Percentiles rank a stretch among this genome's conserved stretches.
These are phyloP conservation scores for Ophiosphaerella herpotricha DNA, from an alignment of 2,329 filamentous ascomycete species.

Conservation along the genomic window DNA sequence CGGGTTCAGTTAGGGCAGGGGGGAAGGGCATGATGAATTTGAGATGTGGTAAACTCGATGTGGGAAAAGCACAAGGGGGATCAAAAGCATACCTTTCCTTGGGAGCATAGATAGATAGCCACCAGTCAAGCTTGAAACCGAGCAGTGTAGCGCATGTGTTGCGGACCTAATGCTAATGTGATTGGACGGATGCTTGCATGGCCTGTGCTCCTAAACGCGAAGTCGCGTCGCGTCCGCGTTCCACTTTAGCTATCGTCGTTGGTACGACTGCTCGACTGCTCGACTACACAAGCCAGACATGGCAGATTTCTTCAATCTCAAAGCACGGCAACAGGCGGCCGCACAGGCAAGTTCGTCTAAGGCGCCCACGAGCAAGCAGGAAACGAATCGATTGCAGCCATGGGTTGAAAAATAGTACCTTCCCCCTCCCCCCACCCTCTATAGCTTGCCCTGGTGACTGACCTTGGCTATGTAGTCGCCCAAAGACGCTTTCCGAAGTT, in stretches of 20 bases:
- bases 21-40: no score
- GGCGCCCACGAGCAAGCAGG: slow-evolving; percentile 63
- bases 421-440: not conserved
- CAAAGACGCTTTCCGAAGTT: slow-evolving; percentile 91
- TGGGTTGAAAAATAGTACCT: slow-evolving; percentile 99
- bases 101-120: slow-evolving; percentile 10
- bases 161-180: slow-evolving; percentile 13
- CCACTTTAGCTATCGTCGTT: slow-evolving; percentile 30
- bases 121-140: not conserved
- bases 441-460: slow-evolving; percentile 5
- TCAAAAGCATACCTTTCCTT: not conserved
- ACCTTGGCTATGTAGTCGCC: slow-evolving; percentile 65
- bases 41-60: no score
- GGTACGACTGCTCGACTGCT: slow-evolving; percentile 2
- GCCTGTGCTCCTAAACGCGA: slow-evolving; percentile 32
- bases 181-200: slow-evolving; percentile 12
- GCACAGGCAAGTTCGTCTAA: slow-evolving; percentile 75
- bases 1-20: slow-evolving; percentile 4
- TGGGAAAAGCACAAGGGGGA: no score
- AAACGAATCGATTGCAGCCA: slow-evolving; percentile 73
- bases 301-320: slow-evolving; percentile 94
- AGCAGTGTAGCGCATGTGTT: not conserved
- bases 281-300: slow-evolving; percentile 54
- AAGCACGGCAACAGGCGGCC: slow-evolving; percentile 76
- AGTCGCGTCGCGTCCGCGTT: slow-evolving; percentile 40